These are phyloP conservation scores for Oryza officinalis DNA, from an alignment of 176 grass and related monocot genomes.

Conservation along the genomic window DNA sequence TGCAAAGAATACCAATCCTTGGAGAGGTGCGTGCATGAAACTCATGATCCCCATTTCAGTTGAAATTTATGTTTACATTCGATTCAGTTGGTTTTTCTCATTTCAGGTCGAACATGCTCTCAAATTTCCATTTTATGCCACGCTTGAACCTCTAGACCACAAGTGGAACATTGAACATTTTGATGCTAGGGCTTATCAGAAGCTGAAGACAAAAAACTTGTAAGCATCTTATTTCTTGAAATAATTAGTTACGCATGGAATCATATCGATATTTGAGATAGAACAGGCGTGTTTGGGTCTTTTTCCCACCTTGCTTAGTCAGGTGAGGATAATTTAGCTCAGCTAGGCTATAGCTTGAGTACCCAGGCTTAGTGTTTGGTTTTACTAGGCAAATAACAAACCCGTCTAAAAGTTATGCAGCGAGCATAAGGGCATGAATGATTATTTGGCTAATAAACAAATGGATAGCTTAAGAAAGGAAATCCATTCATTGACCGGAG, in stretches of 20 bases:
- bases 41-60: background rate
- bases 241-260: background rate
- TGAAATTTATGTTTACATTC: background rate
- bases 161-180: constrained; percentile 63
- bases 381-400: too few species aligned
- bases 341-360: too few species aligned
- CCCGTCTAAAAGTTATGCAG: too few species aligned
- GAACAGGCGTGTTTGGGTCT: background rate
- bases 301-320: too few species aligned
- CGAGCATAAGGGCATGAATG: too few species aligned
- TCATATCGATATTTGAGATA: background rate
- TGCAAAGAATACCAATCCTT: background rate
- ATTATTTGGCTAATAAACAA: too few species aligned
- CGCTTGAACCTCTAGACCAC: constrained; percentile 62
- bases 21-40: constrained; percentile 41
- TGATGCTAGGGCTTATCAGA: constrained; percentile 7
- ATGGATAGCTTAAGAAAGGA: too few species aligned
- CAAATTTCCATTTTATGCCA: constrained; percentile 54
- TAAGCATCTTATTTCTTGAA: constrained; percentile 2
- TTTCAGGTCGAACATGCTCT: constrained; percentile 67
- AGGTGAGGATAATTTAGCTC: too few species aligned
- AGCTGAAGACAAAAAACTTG: constrained; percentile 47
- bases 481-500: too few species aligned
- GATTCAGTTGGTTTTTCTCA: background rate
- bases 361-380: too few species aligned